Conservation (phyloP, 129 eudicot species). For the Erigeron canadensis region DNA sequence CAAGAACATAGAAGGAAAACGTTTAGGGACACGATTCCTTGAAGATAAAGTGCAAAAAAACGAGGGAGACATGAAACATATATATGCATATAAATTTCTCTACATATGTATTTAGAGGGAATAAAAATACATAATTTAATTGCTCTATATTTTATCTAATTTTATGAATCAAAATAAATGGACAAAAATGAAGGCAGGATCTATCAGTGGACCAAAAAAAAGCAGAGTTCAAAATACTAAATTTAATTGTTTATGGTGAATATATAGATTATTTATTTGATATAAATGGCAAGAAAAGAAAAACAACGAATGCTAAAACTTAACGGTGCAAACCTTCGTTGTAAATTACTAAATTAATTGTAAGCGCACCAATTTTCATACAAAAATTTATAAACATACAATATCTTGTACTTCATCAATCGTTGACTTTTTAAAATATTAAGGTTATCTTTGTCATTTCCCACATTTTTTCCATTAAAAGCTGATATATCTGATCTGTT, state of each 20-base stretch:
- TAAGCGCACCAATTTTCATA: too few species aligned
- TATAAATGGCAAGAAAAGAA: background rate
- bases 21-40: constrained; percentile 28
- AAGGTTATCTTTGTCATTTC: too few species aligned
- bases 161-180: constrained; percentile 16
- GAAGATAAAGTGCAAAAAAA: constrained; percentile 35
- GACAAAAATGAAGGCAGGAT: constrained; percentile 1
- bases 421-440: too few species aligned
- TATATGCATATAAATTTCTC: constrained; percentile 31
- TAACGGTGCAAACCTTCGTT: too few species aligned
- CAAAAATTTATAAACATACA: too few species aligned
- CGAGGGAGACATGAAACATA: constrained; percentile 22
- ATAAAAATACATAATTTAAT: constrained; percentile 14
- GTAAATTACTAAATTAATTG: too few species aligned
- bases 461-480: too few species aligned
- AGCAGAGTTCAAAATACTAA: background rate
- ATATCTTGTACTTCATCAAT: too few species aligned
- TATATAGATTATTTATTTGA: background rate
- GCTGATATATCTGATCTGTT: too few species aligned
- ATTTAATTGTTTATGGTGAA: background rate
- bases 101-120: constrained; percentile 19
- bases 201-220: constrained; percentile 27
- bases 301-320: background rate
- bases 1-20: constrained; percentile 26
- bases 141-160: constrained; percentile 1